Conservation (phyloP, 768 basidiomycete species). For the Auriculariales sp. region DNA sequence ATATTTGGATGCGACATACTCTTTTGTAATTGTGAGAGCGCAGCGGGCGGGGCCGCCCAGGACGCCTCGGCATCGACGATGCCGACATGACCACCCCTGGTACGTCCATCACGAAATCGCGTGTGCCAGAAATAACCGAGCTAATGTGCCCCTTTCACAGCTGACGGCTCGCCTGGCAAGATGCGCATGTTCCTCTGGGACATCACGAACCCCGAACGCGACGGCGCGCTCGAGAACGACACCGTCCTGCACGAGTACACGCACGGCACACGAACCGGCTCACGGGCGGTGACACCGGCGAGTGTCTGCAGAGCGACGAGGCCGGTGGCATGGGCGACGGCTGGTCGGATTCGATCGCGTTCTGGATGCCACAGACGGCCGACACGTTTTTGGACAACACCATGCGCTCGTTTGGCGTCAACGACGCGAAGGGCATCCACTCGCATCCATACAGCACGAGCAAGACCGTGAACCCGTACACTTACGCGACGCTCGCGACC, state of each 20-base stretch:
- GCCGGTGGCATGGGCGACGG: slow-evolving; percentile 58
- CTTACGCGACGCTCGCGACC: too few species aligned
- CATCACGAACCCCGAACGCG: slow-evolving; percentile 33
- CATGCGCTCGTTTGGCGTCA: slow-evolving; percentile 38
- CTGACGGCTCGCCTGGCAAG: too few species aligned
- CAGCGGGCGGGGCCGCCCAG: too few species aligned
- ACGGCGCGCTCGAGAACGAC: slow-evolving; percentile 52
- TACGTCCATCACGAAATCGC: too few species aligned
- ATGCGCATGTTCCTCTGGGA: slow-evolving; percentile 12
- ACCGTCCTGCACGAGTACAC: slow-evolving; percentile 38
- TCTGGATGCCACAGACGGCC: slow-evolving; percentile 27
- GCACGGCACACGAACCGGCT: slow-evolving; percentile 29
- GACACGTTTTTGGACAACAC: slow-evolving; percentile 18
- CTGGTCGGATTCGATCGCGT: too few species aligned
- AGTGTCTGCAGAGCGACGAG: slow-evolving; percentile 49
- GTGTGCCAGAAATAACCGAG: too few species aligned
- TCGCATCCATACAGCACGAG: slow-evolving; percentile 42
- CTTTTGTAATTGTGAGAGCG: too few species aligned
- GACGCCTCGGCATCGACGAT: too few species aligned
- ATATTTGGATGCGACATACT: too few species aligned
- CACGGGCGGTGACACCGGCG: slow-evolving; percentile 40
- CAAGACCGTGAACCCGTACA: slow-evolving; percentile 19
- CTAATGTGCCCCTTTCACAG: too few species aligned
- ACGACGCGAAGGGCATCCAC: slow-evolving; percentile 36
- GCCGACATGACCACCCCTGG: too few species aligned